Percentiles rank a stretch among this genome's conserved stretches.
These are phyloP conservation scores for Bruguiera gymnorhiza DNA, from an alignment of 345 rosid species.

Conservation along the genomic window DNA sequence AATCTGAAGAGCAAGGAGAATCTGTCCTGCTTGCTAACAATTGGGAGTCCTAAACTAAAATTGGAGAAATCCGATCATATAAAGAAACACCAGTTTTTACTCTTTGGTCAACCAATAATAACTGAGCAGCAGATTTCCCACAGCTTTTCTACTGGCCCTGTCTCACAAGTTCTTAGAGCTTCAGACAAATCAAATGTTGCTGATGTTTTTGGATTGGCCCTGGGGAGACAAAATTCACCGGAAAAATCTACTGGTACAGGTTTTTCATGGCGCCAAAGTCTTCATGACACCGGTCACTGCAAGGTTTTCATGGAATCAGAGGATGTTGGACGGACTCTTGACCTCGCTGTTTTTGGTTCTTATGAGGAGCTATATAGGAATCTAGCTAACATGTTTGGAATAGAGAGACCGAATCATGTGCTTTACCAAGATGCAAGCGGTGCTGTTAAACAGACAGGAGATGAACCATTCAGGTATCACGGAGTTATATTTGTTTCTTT, in stretches of 20 bases:
- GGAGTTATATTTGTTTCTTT: background rate
- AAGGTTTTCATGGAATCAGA: constrained; percentile 92
- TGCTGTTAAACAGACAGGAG: constrained; percentile 56
- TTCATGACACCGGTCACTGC: constrained; percentile 59
- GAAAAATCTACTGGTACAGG: constrained; percentile 36
- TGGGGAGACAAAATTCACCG: constrained; percentile 24
- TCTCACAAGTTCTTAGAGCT: constrained; percentile 32
- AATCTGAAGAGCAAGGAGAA: constrained; percentile 39
- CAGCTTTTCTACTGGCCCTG: constrained; percentile 37
- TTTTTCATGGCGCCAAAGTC: constrained; percentile 48
- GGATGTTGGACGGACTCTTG: constrained; percentile 81
- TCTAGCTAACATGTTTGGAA: constrained; percentile 71
- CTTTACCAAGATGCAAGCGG: constrained; percentile 68
- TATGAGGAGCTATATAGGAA: constrained; percentile 68
- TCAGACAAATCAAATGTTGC: constrained; percentile 26
- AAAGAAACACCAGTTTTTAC: constrained; percentile 68
- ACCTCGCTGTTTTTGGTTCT: constrained; percentile 67
- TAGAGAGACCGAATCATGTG: constrained; percentile 61
- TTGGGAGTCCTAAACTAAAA: constrained; percentile 53
- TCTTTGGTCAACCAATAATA: constrained; percentile 85
- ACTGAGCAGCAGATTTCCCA: constrained; percentile 59
- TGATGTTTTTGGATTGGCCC: constrained; percentile 28
- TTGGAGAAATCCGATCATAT: constrained; percentile 44
- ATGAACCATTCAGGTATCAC: constrained; percentile 84
- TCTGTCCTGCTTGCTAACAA: constrained; percentile 71